Conservation (phyloP, 495 filamentous ascomycete genomes). For the Astrothelium subdiscretum region DNA sequence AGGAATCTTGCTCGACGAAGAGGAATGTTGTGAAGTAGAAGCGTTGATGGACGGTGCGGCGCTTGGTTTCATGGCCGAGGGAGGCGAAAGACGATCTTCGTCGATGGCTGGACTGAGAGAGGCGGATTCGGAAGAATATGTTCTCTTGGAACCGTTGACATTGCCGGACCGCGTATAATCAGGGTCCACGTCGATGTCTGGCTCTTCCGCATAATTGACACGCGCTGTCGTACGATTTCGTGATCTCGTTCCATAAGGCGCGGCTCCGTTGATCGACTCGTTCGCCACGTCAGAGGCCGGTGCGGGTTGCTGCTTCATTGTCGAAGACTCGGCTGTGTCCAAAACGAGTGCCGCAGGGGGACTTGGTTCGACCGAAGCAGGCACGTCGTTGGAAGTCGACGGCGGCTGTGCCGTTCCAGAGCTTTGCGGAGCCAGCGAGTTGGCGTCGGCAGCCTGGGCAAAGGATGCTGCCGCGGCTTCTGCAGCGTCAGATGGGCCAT, state of each 20-base stretch:
- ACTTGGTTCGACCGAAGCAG: background rate
- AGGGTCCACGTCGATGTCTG: constrained; percentile 73
- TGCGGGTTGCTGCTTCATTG: background rate
- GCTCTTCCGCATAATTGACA: constrained; percentile 94
- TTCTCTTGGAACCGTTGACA: constrained; percentile 17
- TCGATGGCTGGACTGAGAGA: constrained; percentile 6
- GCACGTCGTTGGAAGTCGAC: background rate
- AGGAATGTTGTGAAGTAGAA: constrained; percentile 58
- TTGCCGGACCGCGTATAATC: constrained; percentile 6
- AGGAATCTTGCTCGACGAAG: constrained; percentile 45
- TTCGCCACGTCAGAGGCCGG: background rate
- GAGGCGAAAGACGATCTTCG: constrained; percentile 13
- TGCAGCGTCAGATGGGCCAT: background rate
- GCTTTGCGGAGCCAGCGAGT: background rate
- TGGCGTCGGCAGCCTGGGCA: background rate
- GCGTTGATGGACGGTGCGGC: constrained; percentile 12
- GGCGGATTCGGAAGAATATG: constrained; percentile 11
- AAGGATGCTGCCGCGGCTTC: background rate
- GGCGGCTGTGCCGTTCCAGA: background rate
- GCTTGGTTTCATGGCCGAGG: constrained; percentile 3
- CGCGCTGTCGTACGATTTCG: constrained; percentile 73
- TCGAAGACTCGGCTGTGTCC: background rate
- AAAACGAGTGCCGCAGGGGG: background rate
- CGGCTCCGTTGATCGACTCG: constrained; percentile 11
- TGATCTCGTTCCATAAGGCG: constrained; percentile 91